A percentile compares a stretch with the other conserved stretches of the same genome.
Evolutionary conservation across 2,329 filamentous ascomycete genomes (phyloP).

Genomic region (Davidsoniella virescens): DNA sequence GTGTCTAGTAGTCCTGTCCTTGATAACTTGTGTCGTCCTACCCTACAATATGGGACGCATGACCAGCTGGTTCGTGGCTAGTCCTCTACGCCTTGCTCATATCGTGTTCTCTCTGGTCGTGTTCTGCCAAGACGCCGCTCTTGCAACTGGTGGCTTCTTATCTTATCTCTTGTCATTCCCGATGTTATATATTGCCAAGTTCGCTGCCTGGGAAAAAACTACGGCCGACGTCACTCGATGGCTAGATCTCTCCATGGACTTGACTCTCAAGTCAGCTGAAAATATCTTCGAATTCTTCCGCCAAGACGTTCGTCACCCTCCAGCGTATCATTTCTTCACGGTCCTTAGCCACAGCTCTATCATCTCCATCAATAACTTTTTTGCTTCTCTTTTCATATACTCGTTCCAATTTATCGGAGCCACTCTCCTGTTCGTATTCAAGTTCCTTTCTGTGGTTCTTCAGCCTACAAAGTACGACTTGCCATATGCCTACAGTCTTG

Average conservation of each 20-base stretch:
- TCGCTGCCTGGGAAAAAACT: conserved; percentile 13
- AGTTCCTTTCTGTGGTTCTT: background rate
- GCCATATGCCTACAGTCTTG: background rate
- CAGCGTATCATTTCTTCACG: conserved; percentile 62
- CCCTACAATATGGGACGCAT: conserved; percentile 87
- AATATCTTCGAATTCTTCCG: background rate
- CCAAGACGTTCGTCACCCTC: background rate
- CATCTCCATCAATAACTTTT: conserved; percentile 35
- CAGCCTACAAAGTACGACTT: conserved; percentile 1
- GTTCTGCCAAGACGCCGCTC: conserved; percentile 56
- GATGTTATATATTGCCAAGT: conserved; percentile 7
- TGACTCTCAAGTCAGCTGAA: too few relatives aligned
- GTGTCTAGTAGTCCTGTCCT: conserved; percentile 72
- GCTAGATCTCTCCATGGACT: too few relatives aligned
- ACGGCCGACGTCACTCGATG: conserved; percentile 7
- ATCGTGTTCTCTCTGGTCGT: conserved; percentile 61
- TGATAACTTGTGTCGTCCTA: conserved; percentile 72
- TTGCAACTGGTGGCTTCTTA: conserved; percentile 44
- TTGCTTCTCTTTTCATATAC: background rate
- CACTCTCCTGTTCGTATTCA: background rate
- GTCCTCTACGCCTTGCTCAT: conserved; percentile 60
- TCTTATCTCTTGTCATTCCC: conserved; percentile 6
- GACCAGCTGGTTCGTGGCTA: conserved; percentile 61
- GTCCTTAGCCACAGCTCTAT: conserved; percentile 59
- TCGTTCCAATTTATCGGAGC: background rate